Evolutionary conservation across 768 basidiomycete species (phyloP).

Genomic region (Phylloporus arenicola): DNA sequence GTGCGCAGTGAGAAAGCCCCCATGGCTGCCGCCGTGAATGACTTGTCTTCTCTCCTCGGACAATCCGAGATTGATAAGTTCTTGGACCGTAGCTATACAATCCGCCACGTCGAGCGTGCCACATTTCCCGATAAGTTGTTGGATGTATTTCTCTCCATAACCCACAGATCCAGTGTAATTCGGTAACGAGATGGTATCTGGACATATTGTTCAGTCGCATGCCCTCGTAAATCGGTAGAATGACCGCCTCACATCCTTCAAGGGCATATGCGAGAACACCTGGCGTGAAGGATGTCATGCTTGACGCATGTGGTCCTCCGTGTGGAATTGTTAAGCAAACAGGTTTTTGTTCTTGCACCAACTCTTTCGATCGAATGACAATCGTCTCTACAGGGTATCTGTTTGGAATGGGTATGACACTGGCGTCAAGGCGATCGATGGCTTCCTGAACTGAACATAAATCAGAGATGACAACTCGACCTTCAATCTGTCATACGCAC

Average conservation of each 20-base stretch:
- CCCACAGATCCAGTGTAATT: slow-evolving; percentile 70
- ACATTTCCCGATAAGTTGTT: slow-evolving; percentile 50
- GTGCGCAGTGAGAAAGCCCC: slow-evolving; percentile 59
- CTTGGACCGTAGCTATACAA: slow-evolving; percentile 48
- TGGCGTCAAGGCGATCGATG: slow-evolving; percentile 37
- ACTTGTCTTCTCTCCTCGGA: slow-evolving; percentile 49
- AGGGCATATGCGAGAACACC: slow-evolving; percentile 41
- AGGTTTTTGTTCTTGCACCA: slow-evolving; percentile 19
- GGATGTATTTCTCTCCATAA: slow-evolving; percentile 58
- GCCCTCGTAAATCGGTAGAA: not conserved
- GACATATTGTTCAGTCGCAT: not conserved
- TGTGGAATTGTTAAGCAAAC: slow-evolving; percentile 53
- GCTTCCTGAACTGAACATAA: slow-evolving; percentile 36
- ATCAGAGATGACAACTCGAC: not conserved
- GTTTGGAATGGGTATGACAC: slow-evolving; percentile 46
- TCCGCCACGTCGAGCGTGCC: slow-evolving; percentile 64
- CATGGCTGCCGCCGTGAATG: slow-evolving; percentile 64
- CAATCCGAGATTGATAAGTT: slow-evolving; percentile 47
- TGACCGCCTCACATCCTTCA: slow-evolving; percentile 52
- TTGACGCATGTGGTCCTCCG: slow-evolving; percentile 57
- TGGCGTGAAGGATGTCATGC: slow-evolving; percentile 45
- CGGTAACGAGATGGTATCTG: slow-evolving; percentile 54
- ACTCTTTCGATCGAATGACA: slow-evolving; percentile 35
- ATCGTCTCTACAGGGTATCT: slow-evolving; percentile 51
- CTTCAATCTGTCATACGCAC: slow-evolving; percentile 27